Evolutionary conservation across 768 basidiomycete genomes (phyloP), one percentile per base, ranked within the genome.

Genomic region (Mycena vulgaris): DNA sequence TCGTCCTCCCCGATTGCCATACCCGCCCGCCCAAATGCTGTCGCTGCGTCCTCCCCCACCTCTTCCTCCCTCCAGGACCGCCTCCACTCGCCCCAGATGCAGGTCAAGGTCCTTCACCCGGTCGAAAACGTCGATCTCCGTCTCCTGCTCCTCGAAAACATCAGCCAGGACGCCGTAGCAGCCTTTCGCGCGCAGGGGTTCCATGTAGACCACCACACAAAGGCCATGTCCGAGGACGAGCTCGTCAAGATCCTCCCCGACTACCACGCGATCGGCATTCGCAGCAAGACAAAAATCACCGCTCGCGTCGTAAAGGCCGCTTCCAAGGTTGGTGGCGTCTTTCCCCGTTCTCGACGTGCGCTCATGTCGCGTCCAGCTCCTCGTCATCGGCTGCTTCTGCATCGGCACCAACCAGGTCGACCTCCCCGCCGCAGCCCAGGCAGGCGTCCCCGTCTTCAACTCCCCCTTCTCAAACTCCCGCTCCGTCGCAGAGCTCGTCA

Each of bases 401-500:
- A 99, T 99, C 73, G 98, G 98, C 58, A 97, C 95, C 61, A 99
- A 99, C 82, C 98, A 99, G 81, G 98, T 99, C 73, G 96, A 98
- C 79, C 91, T 99, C 52, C 69, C 79, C 57, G 90, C 93, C 3
- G 96, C 97, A 28, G 90, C 93, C 39, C 89, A 89, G 62, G 90
- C 94, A 60, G 98, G 98, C 67, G 93, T 99, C 73, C 95, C 97
- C 31, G 97, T 99, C 63, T 99, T 99, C 88, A 99, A 99, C 82
- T 99, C 98, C 8, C 98, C 98, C 39, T 97, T 97, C 84, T 97
- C 95, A 78, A 99, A 98, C 86, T 99, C 98, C 35, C 95, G 98
- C 75, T 99, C 98, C 1, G 98, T 99, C 63, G 98, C 98, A 45
- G 98, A 99, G 83, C 91, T 99, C 55, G 98, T 99, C 81, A 90